phyloP scores from a whole-genome alignment of 108 stramenopile species.

The Chaetoceros tenuissimus region DNA sequence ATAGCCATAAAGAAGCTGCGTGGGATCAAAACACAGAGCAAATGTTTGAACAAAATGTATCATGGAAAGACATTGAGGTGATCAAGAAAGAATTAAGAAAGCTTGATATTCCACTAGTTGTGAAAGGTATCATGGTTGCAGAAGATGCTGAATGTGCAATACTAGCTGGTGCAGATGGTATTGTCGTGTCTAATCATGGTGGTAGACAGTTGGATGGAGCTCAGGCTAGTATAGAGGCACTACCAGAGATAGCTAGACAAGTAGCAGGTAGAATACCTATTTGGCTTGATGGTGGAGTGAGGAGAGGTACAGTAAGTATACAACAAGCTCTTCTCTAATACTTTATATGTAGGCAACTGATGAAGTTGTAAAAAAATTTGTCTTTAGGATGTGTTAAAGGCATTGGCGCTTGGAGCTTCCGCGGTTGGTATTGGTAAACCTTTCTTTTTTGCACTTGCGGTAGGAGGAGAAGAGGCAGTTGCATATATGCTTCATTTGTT shows the following conservation, averaged over 20 bases:
- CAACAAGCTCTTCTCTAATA: too few relatives aligned
- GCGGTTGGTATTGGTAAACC: slow-evolving; percentile 93
- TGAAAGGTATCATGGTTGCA: slow-evolving; percentile 91
- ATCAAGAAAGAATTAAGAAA: slow-evolving; percentile 33
- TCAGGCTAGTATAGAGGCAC: slow-evolving; percentile 70
- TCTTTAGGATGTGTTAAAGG: slow-evolving; percentile 42
- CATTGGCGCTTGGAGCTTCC: slow-evolving; percentile 82
- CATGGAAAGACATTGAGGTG: slow-evolving; percentile 87
- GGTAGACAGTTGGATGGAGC: slow-evolving; percentile 87
- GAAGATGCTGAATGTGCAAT: slow-evolving; percentile 87
- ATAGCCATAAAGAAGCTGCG: slow-evolving; percentile 42
- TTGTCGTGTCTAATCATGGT: slow-evolving; percentile 94
- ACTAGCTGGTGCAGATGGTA: slow-evolving; percentile 71
- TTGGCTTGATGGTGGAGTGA: slow-evolving; percentile 83
- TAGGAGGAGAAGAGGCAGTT: slow-evolving; percentile 68
- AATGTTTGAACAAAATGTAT: slow-evolving; percentile 61
- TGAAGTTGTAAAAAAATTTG: too few relatives aligned
- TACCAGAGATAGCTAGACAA: slow-evolving; percentile 77
- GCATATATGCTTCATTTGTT: slow-evolving; percentile 47
- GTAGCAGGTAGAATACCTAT: slow-evolving; percentile 66
- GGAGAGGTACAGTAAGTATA: slow-evolving; percentile 90
- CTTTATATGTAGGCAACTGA: too few relatives aligned
- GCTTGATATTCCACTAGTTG: slow-evolving; percentile 53
- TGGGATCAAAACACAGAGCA: slow-evolving; percentile 85
- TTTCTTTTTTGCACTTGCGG: slow-evolving; percentile 79